A percentile compares a stretch with the other conserved stretches of the same genome.
phyloP scores from a whole-genome alignment of 1,284 basidiomycete species.

The Exobasidium cylindrosporum region DNA sequence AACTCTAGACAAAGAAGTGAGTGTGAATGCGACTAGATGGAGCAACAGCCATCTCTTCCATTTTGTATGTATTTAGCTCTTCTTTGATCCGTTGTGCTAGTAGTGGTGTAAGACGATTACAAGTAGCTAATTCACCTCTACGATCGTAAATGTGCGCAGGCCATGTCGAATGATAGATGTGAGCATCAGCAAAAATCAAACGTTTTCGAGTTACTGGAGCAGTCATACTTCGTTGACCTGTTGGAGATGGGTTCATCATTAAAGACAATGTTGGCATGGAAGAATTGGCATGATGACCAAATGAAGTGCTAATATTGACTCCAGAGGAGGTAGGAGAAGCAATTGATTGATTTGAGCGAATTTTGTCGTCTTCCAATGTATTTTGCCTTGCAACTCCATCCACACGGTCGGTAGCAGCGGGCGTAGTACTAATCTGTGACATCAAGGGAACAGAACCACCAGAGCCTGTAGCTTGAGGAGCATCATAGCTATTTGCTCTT shows the following conservation, averaged over 20 bases:
- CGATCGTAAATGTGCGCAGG: slow-evolving; percentile 85
- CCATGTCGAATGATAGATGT: slow-evolving; percentile 95
- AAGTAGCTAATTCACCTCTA: slow-evolving; percentile 90
- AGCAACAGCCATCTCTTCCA: slow-evolving; percentile 97
- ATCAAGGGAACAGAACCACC: slow-evolving; percentile 26
- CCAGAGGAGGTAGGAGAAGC: not conserved
- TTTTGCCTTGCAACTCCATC: slow-evolving; percentile 36
- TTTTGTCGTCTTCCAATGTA: slow-evolving; percentile 19
- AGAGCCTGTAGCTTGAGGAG: slow-evolving; percentile 28
- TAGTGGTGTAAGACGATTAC: slow-evolving; percentile 89
- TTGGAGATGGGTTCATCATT: slow-evolving; percentile 59
- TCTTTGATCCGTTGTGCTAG: slow-evolving; percentile 94
- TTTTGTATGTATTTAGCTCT: slow-evolving; percentile 76
- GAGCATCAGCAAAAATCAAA: slow-evolving; percentile 81
- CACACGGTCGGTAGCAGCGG: slow-evolving; percentile 40
- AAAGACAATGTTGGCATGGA: slow-evolving; percentile 79
- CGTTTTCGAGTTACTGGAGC: slow-evolving; percentile 65
- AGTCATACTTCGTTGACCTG: slow-evolving; percentile 42
- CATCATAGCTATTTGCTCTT: slow-evolving; percentile 56
- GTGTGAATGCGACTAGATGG: slow-evolving; percentile 51
- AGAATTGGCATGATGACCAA: slow-evolving; percentile 57
- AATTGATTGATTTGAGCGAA: not conserved
- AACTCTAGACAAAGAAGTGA: slow-evolving; percentile 46
- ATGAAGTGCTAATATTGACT: slow-evolving; percentile 18
- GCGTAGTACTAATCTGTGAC: slow-evolving; percentile 41